Evolutionary conservation across 2,329 filamentous ascomycete species (phyloP).

Genomic region (Aspergillus sp.): DNA sequence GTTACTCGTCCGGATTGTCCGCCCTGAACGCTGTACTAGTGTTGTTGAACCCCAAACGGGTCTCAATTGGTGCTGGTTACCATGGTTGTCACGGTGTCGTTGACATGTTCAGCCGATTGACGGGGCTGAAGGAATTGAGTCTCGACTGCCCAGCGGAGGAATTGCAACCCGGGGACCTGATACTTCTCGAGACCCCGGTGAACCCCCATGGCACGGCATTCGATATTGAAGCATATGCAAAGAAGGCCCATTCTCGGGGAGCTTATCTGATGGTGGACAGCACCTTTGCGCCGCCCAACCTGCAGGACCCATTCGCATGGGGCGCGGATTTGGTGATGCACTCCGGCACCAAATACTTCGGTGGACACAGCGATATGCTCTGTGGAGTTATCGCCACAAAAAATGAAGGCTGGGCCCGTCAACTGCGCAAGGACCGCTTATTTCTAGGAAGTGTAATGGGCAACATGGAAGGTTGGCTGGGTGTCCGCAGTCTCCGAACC

Average conservation of each 20-base stretch:
- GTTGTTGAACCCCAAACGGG: constrained; percentile 71
- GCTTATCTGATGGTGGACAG: constrained; percentile 78
- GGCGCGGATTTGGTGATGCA: constrained; percentile 89
- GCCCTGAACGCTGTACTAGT: constrained; percentile 84
- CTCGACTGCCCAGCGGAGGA: constrained; percentile 61
- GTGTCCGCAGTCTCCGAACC: constrained; percentile 76
- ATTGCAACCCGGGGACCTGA: constrained; percentile 69
- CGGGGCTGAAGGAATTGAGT: constrained; percentile 64
- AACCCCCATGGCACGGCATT: constrained; percentile 83
- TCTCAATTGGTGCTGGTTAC: constrained; percentile 80
- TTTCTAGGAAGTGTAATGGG: constrained; percentile 80
- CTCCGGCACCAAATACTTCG: constrained; percentile 90
- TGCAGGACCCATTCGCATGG: constrained; percentile 75
- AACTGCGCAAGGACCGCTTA: constrained; percentile 62
- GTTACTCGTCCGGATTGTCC: constrained; percentile 77
- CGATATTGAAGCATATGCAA: constrained; percentile 64
- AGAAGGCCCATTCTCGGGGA: constrained; percentile 63
- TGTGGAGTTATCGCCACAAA: constrained; percentile 72
- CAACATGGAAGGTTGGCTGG: constrained; percentile 85
- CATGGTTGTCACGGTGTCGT: constrained; percentile 91
- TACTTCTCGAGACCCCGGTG: constrained; percentile 88
- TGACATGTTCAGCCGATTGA: constrained; percentile 64
- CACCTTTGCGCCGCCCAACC: constrained; percentile 84
- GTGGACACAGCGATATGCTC: constrained; percentile 88
- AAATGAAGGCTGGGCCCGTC: constrained; percentile 51